Evolutionary conservation across 225 moss, liverwort and hornwort genomes (phyloP).

Genomic region (Polytrichum formosum): DNA sequence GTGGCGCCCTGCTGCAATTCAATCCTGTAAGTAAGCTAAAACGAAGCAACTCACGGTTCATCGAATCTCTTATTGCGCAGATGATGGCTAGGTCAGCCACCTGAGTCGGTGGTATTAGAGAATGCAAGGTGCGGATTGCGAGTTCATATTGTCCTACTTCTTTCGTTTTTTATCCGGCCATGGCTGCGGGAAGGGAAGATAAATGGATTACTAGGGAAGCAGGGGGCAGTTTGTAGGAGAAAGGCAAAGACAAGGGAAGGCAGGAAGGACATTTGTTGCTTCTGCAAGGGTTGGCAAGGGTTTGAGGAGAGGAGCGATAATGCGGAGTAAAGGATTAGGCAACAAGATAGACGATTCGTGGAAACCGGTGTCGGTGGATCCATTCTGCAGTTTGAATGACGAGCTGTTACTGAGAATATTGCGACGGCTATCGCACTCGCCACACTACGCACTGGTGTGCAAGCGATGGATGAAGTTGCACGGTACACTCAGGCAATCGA

Average conservation of each 20-base stretch:
- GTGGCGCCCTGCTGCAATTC: background rate
- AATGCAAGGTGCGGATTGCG: too few relatives aligned
- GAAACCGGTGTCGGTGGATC: slow-evolving; percentile 49
- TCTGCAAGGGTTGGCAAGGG: slow-evolving; percentile 14
- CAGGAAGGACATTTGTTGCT: too few relatives aligned
- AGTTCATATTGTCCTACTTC: too few relatives aligned
- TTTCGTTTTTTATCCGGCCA: too few relatives aligned
- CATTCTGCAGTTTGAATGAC: slow-evolving; percentile 42
- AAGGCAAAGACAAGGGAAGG: too few relatives aligned
- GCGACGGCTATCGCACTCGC: slow-evolving; percentile 41
- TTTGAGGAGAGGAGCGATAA: slow-evolving; percentile 24
- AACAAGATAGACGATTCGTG: slow-evolving; percentile 69
- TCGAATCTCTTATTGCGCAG: too few relatives aligned
- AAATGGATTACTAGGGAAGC: too few relatives aligned
- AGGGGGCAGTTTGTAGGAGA: too few relatives aligned
- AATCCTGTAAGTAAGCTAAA: background rate
- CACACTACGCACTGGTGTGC: slow-evolving; percentile 64
- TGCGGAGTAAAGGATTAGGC: slow-evolving; percentile 65
- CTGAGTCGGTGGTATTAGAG: too few relatives aligned
- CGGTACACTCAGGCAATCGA: slow-evolving; percentile 54
- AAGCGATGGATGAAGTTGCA: slow-evolving; percentile 84
- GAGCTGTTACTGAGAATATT: slow-evolving; percentile 43
- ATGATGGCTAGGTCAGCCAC: too few relatives aligned
- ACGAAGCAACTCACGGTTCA: background rate
- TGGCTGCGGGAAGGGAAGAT: too few relatives aligned